Conservation (phyloP, 331 rosid species). For the Arachis monticola region DNA sequence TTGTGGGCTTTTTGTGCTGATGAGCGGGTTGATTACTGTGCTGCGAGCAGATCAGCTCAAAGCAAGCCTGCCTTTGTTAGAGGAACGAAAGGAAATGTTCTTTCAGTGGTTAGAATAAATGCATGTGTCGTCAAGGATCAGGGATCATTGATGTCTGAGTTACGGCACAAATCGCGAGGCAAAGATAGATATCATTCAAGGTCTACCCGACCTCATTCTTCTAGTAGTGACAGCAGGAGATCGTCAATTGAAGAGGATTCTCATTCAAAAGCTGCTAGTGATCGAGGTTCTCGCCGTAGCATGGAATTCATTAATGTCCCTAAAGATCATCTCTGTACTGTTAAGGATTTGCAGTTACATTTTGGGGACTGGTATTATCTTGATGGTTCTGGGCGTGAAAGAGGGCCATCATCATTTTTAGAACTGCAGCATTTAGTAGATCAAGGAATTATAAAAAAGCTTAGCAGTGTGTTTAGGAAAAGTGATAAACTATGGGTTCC, state of each 20-base stretch:
- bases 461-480: constrained; percentile 86
- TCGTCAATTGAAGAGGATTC: constrained; percentile 77
- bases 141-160: constrained; percentile 82
- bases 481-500: constrained; percentile 95
- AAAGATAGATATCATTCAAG: constrained; percentile 75
- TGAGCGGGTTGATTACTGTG: constrained; percentile 63
- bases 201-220: constrained; percentile 64
- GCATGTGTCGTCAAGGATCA: constrained; percentile 93
- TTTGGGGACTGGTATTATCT: constrained; percentile 95
- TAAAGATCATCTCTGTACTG: constrained; percentile 71
- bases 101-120: constrained; percentile 90
- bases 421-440: constrained; percentile 84
- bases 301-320: constrained; percentile 52
- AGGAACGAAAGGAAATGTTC: constrained; percentile 87
- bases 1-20: constrained; percentile 91
- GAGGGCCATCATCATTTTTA: constrained; percentile 83
- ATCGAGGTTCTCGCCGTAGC: constrained; percentile 57
- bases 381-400: constrained; percentile 98
- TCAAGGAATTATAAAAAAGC: constrained; percentile 67
- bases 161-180: constrained; percentile 66
- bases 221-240: constrained; percentile 79
- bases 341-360: constrained; percentile 75
- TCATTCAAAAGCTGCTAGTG: constrained; percentile 51
- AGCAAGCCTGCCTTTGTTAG: constrained; percentile 58
- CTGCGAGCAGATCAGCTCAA: constrained; percentile 53